Evolutionary conservation across 306 rosid species (phyloP), one percentile per base, ranked within the genome.

Genomic region (Cicer judaicum): DNA sequence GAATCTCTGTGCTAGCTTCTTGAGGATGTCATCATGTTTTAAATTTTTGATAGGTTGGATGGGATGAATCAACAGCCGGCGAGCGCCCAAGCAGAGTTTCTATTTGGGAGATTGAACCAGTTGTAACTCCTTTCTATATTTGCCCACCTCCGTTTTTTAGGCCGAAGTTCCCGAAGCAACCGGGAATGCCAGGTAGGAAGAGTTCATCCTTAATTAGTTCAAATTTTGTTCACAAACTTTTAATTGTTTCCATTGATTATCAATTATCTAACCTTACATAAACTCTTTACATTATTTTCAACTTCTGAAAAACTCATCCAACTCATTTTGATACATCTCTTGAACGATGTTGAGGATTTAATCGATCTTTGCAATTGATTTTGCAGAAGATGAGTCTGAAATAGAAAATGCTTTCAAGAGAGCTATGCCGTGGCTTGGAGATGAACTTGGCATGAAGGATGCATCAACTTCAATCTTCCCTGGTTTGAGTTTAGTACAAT

Each of bases 51-150:
- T 74, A 93, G 98, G 97, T 93, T 86, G 98, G 98, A 72, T 93
- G 98, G 98, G 98, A 93, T 86, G 98, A 93, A 87, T 93, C 98
- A 53, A 91, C 97, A 9, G 92, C 98, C 61, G 96, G 98, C 55
- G 96, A 93, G 24, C 90, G 97, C 61, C 98, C 97, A 7, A 83
- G 87, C 78, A 81, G 94, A 79, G 98, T 91, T 70, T 93, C 98
- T 15, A 77, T 93, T 74, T 93, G 98, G 98, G 96, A 91, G 78
- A 76, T 93, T 62, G 98, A 93, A 82, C 98, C 98, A 43, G 98
- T 93, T 36, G 91, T 91, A 60, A 91, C 98, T 21, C 98, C 98
- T 64, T 93, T 93, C 80, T 93, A 89, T 85, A 93, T 93, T 74
- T 93, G 98, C 67, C 97, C 98, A 5, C 98, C 98, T 79, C 97